Evolutionary conservation across 306 rosid species (phyloP).

Genomic region (cucumber (Cucumis sativus)): Cucumber_9930_V3 NC_026656.2:3059501-3060000

Average conservation of each 20-base stretch:
- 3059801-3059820: too few relatives aligned
- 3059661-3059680: too few relatives aligned
- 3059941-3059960: neutral
- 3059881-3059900: neutral
- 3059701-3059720: neutral
- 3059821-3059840: neutral
- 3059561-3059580: too few relatives aligned
- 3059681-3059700: too few relatives aligned
- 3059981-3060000: neutral
- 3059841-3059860: neutral
- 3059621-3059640: too few relatives aligned
- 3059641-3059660: too few relatives aligned
- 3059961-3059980: neutral
- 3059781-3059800: neutral
- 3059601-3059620: too few relatives aligned
- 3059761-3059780: neutral
- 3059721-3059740: neutral
- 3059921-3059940: neutral
- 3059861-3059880: neutral
- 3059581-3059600: too few relatives aligned
- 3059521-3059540: too few relatives aligned
- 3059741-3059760: too few relatives aligned
- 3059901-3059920: neutral
- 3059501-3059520: too few relatives aligned
- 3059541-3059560: too few relatives aligned